Conservation (phyloP, 2,329 filamentous ascomycete genomes). For the Colletotrichum aenigma region DNA sequence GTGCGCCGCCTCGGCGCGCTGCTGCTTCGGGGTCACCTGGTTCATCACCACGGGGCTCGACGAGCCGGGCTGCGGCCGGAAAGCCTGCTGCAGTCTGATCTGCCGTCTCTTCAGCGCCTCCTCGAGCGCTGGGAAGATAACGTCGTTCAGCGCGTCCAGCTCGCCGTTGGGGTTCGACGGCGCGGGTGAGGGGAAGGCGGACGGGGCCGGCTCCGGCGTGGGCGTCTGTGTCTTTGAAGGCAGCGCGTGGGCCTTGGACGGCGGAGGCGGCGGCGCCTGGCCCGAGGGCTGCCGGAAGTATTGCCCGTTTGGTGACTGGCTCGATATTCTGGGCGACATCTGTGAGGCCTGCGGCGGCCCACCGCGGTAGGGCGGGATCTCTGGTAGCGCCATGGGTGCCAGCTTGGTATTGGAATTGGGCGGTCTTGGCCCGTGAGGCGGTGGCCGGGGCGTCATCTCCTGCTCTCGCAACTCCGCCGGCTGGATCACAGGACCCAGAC, state of each 20-base stretch:
- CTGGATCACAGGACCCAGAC: constrained; percentile 45
- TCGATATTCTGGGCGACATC: constrained; percentile 27
- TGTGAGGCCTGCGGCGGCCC: constrained; percentile 22
- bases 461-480: background rate
- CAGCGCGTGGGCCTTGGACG: constrained; percentile 27
- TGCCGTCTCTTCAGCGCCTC: constrained; percentile 85
- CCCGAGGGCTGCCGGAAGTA: constrained; percentile 20
- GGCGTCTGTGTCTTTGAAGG: constrained; percentile 35
- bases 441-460: constrained; percentile 22
- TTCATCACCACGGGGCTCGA: constrained; percentile 34
- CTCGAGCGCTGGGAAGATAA: constrained; percentile 91
- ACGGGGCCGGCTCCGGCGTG: constrained; percentile 40
- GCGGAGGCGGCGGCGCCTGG: constrained; percentile 19
- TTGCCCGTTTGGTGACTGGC: constrained; percentile 22
- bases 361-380: constrained; percentile 61
- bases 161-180: constrained; percentile 68
- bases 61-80: constrained; percentile 40
- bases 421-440: constrained; percentile 33
- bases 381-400: constrained; percentile 49
- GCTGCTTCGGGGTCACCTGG: constrained; percentile 65
- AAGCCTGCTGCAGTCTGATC: constrained; percentile 60
- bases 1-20: constrained; percentile 74
- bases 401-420: constrained; percentile 42
- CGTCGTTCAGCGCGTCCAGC: constrained; percentile 85
- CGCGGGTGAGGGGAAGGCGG: constrained; percentile 61